Evolutionary conservation across 306 rosid genomes (phyloP), one percentile per base, ranked within the genome.

Genomic region (Oxytropis ochrocephala): DNA sequence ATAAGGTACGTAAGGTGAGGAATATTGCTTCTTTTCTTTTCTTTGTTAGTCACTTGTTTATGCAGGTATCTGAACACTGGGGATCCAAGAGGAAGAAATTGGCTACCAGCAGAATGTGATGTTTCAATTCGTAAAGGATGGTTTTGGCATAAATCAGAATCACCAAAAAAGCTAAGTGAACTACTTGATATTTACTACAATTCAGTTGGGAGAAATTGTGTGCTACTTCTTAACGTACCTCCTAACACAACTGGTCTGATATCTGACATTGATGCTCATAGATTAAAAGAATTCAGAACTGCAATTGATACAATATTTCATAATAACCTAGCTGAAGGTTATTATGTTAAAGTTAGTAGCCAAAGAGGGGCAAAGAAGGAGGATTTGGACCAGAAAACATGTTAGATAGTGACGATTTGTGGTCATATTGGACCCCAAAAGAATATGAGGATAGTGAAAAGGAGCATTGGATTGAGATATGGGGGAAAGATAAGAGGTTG

Each of bases 31-130:
- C n/a, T n/a, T n/a, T n/a, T n/a, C n/a, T n/a, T n/a, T n/a, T n/a
- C n/a, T n/a, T n/a, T n/a, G n/a, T n/a, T 27, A 11, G 35, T 4
- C 4, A 27, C 41, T 64, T 73, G 14, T 4, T 59, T 11, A 39
- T 72, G 85, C 79, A 93, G 97, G 43, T 93, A 90, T 48, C 72
- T 90, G 3, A 83, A 1, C 78, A 82, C 43, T 1, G 98, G 98
- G 16, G 85, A 82, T 58, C 75, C 75, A 5, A 69, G 56, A 67
- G 98, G 98, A 27, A 90, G 63, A 42, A 80, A 93, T 72, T 93
- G 98, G 98, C 24, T 93, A 51, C 96, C 98, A 0, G 78, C 97
- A 0, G 98, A 93, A 70, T 93, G 98, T 18, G 97, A 93, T 50
- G 89, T 93, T 8, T 93, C 97, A 0, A 88, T 93, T 8, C 29